Evolutionary conservation across 2,329 filamentous ascomycete species (phyloP).

Genomic region (Leptosphaerulina australis): DNA sequence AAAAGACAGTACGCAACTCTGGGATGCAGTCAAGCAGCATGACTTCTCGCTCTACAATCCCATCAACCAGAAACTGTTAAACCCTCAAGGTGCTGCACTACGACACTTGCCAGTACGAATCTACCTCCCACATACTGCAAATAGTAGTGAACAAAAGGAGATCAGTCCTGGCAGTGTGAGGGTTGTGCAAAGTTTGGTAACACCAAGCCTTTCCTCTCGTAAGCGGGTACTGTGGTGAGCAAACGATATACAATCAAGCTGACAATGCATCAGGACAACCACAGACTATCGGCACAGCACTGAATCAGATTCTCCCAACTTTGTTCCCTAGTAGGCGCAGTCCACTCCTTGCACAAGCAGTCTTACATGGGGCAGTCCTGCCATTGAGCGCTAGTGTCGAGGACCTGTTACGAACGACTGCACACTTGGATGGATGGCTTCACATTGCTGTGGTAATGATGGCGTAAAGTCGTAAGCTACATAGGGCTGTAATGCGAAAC

Average conservation of each 20-base stretch:
- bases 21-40: slow-evolving; percentile 79
- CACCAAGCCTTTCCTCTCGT: slow-evolving; percentile 55
- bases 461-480: slow-evolving; percentile 43
- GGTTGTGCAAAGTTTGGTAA: slow-evolving; percentile 74
- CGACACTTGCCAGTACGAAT: slow-evolving; percentile 86
- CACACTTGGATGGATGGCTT: slow-evolving; percentile 92
- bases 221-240: slow-evolving; percentile 13
- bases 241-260: slow-evolving; percentile 20
- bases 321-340: slow-evolving; percentile 88
- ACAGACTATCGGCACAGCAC: slow-evolving; percentile 76
- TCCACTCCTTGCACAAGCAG: slow-evolving; percentile 79
- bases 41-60: slow-evolving; percentile 74
- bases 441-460: slow-evolving; percentile 81
- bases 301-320: slow-evolving; percentile 75
- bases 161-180: slow-evolving; percentile 50
- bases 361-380: slow-evolving; percentile 83
- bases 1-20: slow-evolving; percentile 80
- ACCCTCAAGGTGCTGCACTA: slow-evolving; percentile 69
- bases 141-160: slow-evolving; percentile 28
- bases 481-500: slow-evolving; percentile 13
- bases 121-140: slow-evolving; percentile 69
- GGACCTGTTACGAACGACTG: slow-evolving; percentile 79
- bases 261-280: slow-evolving; percentile 52
- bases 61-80: slow-evolving; percentile 78
- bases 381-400: slow-evolving; percentile 81